These are phyloP conservation scores for Xylaria sp. DNA, from an alignment of 2,329 filamentous ascomycete genomes.

Conservation along the genomic window DNA sequence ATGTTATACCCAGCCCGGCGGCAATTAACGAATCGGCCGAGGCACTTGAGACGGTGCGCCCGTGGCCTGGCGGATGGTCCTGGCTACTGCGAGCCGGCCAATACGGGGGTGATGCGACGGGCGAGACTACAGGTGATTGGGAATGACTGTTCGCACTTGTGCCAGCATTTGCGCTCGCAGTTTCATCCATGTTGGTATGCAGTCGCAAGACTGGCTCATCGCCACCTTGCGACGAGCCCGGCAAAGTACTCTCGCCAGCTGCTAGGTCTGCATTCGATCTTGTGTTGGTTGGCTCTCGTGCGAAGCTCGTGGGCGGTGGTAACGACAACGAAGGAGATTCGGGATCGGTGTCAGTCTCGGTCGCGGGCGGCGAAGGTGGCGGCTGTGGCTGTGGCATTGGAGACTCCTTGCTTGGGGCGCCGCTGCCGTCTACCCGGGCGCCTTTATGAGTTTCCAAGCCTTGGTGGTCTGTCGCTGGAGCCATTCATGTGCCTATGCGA, in stretches of 20 bases:
- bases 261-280: neutral
- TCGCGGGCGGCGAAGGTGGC: conserved; percentile 48
- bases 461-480: conserved; percentile 34
- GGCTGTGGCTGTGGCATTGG: conserved; percentile 41
- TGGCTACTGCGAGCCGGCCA: conserved; percentile 48
- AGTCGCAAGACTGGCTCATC: conserved; percentile 15
- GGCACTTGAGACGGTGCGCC: conserved; percentile 58
- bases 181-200: conserved; percentile 19
- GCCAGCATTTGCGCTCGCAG: conserved; percentile 6
- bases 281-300: conserved; percentile 14
- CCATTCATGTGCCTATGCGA: conserved; percentile 38
- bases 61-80: conserved; percentile 46
- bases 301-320: conserved; percentile 5
- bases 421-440: conserved; percentile 21
- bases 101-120: conserved; percentile 52
- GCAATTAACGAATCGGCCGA: conserved; percentile 59
- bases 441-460: conserved; percentile 13
- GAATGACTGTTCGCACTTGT: conserved; percentile 2
- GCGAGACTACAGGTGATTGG: conserved; percentile 32
- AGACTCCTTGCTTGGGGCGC: conserved; percentile 38
- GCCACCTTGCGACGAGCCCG: conserved; percentile 1
- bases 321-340: conserved; percentile 29
- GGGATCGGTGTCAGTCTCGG: conserved; percentile 43
- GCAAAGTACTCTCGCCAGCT: neutral
- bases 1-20: conserved; percentile 63